A percentile compares a stretch with the other conserved stretches of the same genome.
Conservation (phyloP, 2,329 filamentous ascomycete genomes). For the Remersonia thermophila region DNA sequence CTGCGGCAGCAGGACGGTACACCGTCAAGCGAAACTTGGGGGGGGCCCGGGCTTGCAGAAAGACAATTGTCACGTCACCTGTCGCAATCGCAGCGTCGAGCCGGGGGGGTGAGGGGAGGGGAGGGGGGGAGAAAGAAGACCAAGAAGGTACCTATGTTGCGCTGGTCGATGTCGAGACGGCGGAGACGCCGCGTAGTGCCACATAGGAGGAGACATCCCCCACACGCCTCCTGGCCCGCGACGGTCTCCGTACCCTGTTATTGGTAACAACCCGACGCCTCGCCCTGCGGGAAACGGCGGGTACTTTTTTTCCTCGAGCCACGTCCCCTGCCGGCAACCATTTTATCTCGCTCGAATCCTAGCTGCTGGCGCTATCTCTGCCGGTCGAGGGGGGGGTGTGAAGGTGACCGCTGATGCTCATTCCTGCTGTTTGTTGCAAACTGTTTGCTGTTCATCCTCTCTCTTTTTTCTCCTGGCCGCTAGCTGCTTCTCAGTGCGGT, state of each 20-base stretch:
- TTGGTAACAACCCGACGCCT: constrained; percentile 10
- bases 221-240: constrained; percentile 4
- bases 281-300: constrained; percentile 10
- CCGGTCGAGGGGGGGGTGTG: not conserved
- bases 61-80: constrained; percentile 16
- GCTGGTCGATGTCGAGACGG: constrained; percentile 5
- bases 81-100: constrained; percentile 12
- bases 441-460: constrained; percentile 2
- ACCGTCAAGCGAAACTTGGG: constrained; percentile 1
- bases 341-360: constrained; percentile 20
- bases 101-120: constrained; percentile 9
- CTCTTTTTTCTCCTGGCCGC: constrained; percentile 6
- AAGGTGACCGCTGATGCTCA: not conserved
- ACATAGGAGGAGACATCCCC: constrained; percentile 16
- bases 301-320: constrained; percentile 7
- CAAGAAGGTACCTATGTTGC: too few species aligned
- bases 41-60: constrained; percentile 6
- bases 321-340: constrained; percentile 6
- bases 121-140: too few species aligned
- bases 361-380: constrained; percentile 16
- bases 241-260: constrained; percentile 15
- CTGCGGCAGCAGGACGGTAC: not conserved
- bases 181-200: constrained; percentile 12
- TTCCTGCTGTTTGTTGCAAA: too few species aligned
- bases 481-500: constrained; percentile 4